A percentile compares a stretch with the other conserved stretches of the same genome.
Conservation (phyloP, 306 rosid genomes). For the Rosa persica region DNA sequence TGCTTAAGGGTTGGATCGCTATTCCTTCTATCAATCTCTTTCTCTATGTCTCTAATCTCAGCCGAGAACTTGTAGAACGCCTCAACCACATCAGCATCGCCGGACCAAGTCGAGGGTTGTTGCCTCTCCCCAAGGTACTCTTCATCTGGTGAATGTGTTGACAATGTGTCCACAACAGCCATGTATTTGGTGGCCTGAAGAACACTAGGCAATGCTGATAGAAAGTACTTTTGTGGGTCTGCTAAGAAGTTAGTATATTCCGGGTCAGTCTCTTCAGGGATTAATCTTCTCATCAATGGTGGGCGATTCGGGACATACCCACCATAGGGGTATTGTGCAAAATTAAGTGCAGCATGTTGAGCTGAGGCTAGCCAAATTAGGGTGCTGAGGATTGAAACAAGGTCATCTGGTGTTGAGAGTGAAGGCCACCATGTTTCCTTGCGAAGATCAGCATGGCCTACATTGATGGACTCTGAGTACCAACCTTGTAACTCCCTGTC, state of each 20-base stretch:
- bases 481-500: conserved; percentile 86
- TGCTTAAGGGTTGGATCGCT: conserved; percentile 47
- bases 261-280: conserved; percentile 76
- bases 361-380: conserved; percentile 90
- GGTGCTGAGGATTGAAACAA: conserved; percentile 63
- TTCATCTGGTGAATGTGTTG: conserved; percentile 90
- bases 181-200: conserved; percentile 66
- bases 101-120: conserved; percentile 72
- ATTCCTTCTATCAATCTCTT: conserved; percentile 74
- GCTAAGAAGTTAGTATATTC: conserved; percentile 60
- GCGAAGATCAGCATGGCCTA: conserved; percentile 79
- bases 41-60: conserved; percentile 60
- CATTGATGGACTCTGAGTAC: conserved; percentile 85
- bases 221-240: conserved; percentile 82
- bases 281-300: conserved; percentile 70
- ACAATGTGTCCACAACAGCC: conserved; percentile 91
- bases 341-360: conserved; percentile 97
- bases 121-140: conserved; percentile 92
- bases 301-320: conserved; percentile 96
- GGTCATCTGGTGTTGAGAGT: conserved; percentile 53
- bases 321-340: conserved; percentile 94
- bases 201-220: conserved; percentile 63
- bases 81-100: conserved; percentile 60
- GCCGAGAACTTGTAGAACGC: conserved; percentile 70
- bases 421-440: conserved; percentile 86